Base-by-base conservation (phyloP, 495 filamentous ascomycete species). In the Trichoderma asperelloides region DNA sequence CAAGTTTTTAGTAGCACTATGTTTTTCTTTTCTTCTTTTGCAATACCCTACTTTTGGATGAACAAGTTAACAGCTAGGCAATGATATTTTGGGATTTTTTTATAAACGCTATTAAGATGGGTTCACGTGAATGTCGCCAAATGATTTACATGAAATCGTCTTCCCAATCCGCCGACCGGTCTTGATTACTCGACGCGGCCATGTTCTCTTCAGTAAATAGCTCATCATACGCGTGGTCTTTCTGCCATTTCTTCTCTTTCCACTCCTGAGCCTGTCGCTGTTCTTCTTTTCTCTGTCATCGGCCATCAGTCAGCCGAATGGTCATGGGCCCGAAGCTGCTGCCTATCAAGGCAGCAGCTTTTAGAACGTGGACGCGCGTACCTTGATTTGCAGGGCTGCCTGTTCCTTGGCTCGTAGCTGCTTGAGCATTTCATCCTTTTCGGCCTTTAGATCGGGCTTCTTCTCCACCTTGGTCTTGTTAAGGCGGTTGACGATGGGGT, bases 201-300 rank as follows among this genome's bases (percentile, higher is more conserved):
- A 89, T 76, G 69, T 87, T 87, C 65, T 89, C 87, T 67, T 89
- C 88, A 23, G 83, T 81, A 70, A 90, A 88, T 40, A 92, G 69
- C 51, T 96, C 94, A 75, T 97, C 96, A 77, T 96, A 98, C 3
- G 91, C 93, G 79, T 97, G 92, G 40, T 96, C 93, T 75, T 92
- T 91, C 79, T 96, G 90, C 85, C 87, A 96, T 74, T 93, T 96
- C 79, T 92, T 85, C 79, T 96, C 89, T 73, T 88, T 87, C 41
- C 90, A 77, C 77, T 97, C 93, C 75, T 91, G 85, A 64, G 86
- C 84, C 65, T 95, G 78, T 69, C 84, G 80, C 65, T 88, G 91
- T 65, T 98, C 95, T 75, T 92, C 89, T 66, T 90, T 90, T 78
- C 86, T 87, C 86, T 92, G 76, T 25, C 33, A 60, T 37, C 5